Evolutionary conservation across 2,329 filamentous ascomycete species (phyloP), one percentile per base, ranked within the genome.

Genomic region (Trichoderma sp.): DNA sequence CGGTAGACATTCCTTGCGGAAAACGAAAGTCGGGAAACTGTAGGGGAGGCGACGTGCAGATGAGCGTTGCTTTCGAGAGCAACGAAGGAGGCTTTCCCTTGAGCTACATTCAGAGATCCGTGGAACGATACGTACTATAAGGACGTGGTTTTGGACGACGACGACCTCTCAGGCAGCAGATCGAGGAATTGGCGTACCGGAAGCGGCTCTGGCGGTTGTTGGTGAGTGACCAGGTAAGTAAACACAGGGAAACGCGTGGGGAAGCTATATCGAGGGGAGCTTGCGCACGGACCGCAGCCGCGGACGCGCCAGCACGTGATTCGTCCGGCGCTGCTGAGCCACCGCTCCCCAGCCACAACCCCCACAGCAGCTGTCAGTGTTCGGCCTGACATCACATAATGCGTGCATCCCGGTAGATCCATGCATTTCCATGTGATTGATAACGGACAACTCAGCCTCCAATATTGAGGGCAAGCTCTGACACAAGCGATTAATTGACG

Each of bases 11-110:
- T 86, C 85, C 83, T 86, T 82, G 75, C 82, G 85, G 85, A 89
- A 88, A 88, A 89, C 80, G 81, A 82, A 82, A 81, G 81, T 84
- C 87, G 90, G 88, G 88, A 85, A 85, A 92, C 91, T 92, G 84
- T 90, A 76, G 82, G 85, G 89, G 87, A 88, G 88, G 90, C 87
- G 87, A 81, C 80, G 84, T 90, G 91, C 90, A 68, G 67, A 44
- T 57, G n/a, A 44, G 17, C 65, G 66, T 66, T 71, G 68, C 62
- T 61, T 34, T 51, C 41, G 62, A 50, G 66, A 69, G 68, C 68
- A 70, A 70, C 78, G 66, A 85, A 83, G 83, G 82, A 82, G 77
- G 73, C 76, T 76, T 71, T n/a, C 70, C 60, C 47, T 6, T 63
- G 60, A 63, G 48, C 19, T 47, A 55, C 28, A 63, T 7, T 28